Conservation (phyloP, 1,139 yeast species). For the Geotrichum citri-aurantii region DNA sequence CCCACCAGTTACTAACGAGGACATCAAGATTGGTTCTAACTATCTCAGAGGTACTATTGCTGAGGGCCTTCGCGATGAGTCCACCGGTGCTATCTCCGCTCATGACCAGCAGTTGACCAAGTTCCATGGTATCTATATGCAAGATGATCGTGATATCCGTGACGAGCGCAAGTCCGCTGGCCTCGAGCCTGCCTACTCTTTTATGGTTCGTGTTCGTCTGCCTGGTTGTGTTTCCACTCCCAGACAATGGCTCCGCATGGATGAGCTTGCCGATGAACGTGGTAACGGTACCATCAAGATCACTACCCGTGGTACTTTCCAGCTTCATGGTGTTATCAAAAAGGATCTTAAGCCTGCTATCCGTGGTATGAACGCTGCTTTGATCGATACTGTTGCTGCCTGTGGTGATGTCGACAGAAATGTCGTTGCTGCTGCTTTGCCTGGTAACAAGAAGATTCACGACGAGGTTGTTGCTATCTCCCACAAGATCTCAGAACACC, state of each 20-base stretch:
- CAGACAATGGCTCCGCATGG: conserved; percentile 79
- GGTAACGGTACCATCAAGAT: conserved; percentile 94
- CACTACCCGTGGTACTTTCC: conserved; percentile 97
- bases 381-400: conserved; percentile 93
- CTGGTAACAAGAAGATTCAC: conserved; percentile 78
- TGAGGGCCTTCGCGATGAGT: conserved; percentile 71
- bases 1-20: conserved; percentile 92
- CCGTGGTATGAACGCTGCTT: conserved; percentile 84
- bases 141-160: conserved; percentile 94
- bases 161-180: conserved; percentile 91
- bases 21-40: conserved; percentile 82
- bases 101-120: conserved; percentile 91
- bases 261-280: conserved; percentile 70
- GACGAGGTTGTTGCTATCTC: conserved; percentile 64
- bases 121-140: conserved; percentile 98
- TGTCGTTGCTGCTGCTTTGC: conserved; percentile 86
- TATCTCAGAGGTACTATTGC: conserved; percentile 90
- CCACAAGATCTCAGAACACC: conserved; percentile 63
- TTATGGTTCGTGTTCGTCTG: conserved; percentile 93
- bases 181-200: conserved; percentile 88
- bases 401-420: conserved; percentile 98
- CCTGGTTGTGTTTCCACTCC: conserved; percentile 94
- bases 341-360: conserved; percentile 85
- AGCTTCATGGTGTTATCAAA: conserved; percentile 91
- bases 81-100: conserved; percentile 92